Evolutionary conservation across 164 flowering plant genomes (phyloP), one percentile per base, ranked within the genome.

Genomic region (Kalanchoe fedtschenkoi): DNA sequence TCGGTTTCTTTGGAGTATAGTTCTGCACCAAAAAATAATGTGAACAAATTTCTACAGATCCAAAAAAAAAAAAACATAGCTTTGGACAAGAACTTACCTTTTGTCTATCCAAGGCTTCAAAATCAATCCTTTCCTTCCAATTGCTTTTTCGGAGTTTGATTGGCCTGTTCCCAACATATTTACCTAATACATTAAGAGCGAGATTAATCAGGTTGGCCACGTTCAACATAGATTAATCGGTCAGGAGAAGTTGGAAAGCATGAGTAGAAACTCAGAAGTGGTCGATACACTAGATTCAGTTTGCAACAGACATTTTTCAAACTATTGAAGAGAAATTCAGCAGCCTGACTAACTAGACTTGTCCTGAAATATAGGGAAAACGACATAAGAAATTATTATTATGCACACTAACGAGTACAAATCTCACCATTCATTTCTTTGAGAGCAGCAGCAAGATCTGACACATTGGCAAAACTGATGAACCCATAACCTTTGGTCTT

Each of bases 361-460:
- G 51, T 29, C 39, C 1, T 15, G 37, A 6, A 42, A 21, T 17
- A 34, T 29, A 6, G 14, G 15, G 6, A 34, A 57, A 57, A 55
- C 3, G 35, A 26, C 28, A 57, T 16, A 13, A 58, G 32, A 8
- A 24, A 17, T n/a, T 41, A 41, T 42, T 26, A 6, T 2, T 14
- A 42, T 14, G 57, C 5, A 19, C 34, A 42, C 21, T 10, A 11
- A 42, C 5, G 34, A 30, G 53, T 22, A 34, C 15, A 38, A 38
- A 19, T 69, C 76, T 67, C 62, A 83, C 95, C 95, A 73, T 87
- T 87, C 91, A 87, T 87, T 70, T 85, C 91, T 63, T 87, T 87
- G 3, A 85, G 68, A 3, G 95, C 87, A 28, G 74, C 87, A 14
- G 87, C 88, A 66, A 82, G 75, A 74, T 85, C 95, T 46, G 79